Conservation (phyloP, 2,329 filamentous ascomycete species). For the Mollisia scopiformis region DNA sequence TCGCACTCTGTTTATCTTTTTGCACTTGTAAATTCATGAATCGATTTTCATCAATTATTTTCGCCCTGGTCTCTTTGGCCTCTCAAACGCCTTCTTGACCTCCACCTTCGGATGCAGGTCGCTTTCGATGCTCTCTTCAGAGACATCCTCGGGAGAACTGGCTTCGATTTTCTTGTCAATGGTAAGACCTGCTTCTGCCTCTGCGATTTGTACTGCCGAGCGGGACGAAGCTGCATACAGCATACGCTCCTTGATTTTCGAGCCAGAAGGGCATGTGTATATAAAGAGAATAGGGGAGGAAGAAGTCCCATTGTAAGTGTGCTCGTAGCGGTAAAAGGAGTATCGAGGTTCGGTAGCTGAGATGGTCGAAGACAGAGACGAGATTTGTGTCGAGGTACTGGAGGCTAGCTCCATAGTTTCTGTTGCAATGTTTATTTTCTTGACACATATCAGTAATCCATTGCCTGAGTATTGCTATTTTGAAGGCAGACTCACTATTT, state of each 20-base stretch:
- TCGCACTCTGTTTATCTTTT: background rate
- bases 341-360: slow-evolving; percentile 73
- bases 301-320: slow-evolving; percentile 55
- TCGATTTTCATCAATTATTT: slow-evolving; percentile 22
- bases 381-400: slow-evolving; percentile 54
- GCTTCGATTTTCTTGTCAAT: slow-evolving; percentile 73
- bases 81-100: slow-evolving; percentile 69
- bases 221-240: slow-evolving; percentile 75
- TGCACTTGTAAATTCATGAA: background rate
- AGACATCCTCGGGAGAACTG: slow-evolving; percentile 71
- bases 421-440: slow-evolving; percentile 73
- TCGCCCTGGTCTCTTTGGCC: slow-evolving; percentile 76
- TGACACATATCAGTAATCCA: slow-evolving; percentile 7
- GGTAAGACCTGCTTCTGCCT: slow-evolving; percentile 64
- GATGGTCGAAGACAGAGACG: slow-evolving; percentile 62
- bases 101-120: slow-evolving; percentile 72
- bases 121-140: slow-evolving; percentile 63
- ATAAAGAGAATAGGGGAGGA: slow-evolving; percentile 73
- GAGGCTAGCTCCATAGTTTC: slow-evolving; percentile 71
- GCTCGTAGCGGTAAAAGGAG: slow-evolving; percentile 72
- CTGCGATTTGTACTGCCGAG: slow-evolving; percentile 67
- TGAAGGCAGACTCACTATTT: slow-evolving; percentile 57
- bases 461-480: background rate
- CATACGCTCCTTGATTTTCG: slow-evolving; percentile 82
- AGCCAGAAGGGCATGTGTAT: slow-evolving; percentile 77